Conservation (phyloP, 176 grass and related monocot genomes). For the Eragrostis curvula region DNA sequence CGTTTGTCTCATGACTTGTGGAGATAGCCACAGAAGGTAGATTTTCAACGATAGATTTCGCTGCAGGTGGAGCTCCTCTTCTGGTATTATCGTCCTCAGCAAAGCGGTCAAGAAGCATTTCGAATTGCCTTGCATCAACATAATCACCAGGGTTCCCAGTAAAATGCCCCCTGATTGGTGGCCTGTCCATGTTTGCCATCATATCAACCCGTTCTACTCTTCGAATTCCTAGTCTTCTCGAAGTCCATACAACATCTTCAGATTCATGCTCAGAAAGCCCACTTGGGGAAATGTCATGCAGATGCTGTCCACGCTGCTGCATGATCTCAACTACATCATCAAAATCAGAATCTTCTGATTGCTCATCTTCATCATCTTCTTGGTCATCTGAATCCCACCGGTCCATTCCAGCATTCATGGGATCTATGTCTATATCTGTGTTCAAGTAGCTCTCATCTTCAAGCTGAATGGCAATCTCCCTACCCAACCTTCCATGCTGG, state of each 20-base stretch:
- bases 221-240: conserved; percentile 37
- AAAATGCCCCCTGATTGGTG: conserved; percentile 47
- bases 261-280: conserved; percentile 28
- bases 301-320: conserved; percentile 42
- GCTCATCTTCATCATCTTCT: conserved; percentile 58
- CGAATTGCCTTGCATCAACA: conserved; percentile 72
- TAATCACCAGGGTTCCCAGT: conserved; percentile 73
- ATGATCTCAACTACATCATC: conserved; percentile 43
- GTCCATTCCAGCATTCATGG: conserved; percentile 73
- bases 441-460: conserved; percentile 62
- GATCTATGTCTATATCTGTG: conserved; percentile 84
- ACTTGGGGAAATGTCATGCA: conserved; percentile 27
- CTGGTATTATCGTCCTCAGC: conserved; percentile 61
- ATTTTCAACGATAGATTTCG: conserved; percentile 48
- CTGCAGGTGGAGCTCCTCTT: conserved; percentile 83
- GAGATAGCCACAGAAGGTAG: conserved; percentile 73
- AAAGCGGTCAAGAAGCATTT: conserved; percentile 79
- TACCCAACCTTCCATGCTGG: conserved; percentile 46
- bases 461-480: conserved; percentile 58
- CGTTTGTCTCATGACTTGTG: conserved; percentile 52
- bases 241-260: conserved; percentile 49
- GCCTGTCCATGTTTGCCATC: conserved; percentile 33
- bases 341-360: conserved; percentile 66
- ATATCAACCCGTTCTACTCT: conserved; percentile 33
- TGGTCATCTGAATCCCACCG: conserved; percentile 79